phyloP scores from a whole-genome alignment of 139 green algal species.

The Axilococcus clingmanii region DNA sequence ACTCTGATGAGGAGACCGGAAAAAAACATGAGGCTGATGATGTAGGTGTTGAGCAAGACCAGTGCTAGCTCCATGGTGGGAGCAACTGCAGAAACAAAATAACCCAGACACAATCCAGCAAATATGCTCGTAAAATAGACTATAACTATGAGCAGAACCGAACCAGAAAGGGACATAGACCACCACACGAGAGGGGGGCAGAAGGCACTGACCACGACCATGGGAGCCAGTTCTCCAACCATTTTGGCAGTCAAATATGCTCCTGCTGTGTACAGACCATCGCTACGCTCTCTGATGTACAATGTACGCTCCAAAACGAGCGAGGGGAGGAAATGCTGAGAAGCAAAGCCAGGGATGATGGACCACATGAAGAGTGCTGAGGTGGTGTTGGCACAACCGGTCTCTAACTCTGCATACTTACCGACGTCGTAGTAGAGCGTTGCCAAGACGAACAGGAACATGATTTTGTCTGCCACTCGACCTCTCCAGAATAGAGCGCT shows the following conservation, averaged over 20 bases:
- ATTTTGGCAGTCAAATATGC: conserved; percentile 74
- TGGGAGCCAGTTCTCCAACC: conserved; percentile 43
- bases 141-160: conserved; percentile 49
- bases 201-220: conserved; percentile 9
- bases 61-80: conserved; percentile 60
- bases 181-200: conserved; percentile 39
- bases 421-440: conserved; percentile 3
- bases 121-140: conserved; percentile 43
- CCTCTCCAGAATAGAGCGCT: conserved; percentile 44
- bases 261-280: conserved; percentile 33
- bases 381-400: conserved; percentile 49
- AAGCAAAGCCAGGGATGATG: conserved; percentile 52
- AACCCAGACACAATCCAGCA: conserved; percentile 44
- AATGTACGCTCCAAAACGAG: conserved; percentile 22
- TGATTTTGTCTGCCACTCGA: conserved; percentile 60
- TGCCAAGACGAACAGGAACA: conserved; percentile 2
- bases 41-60: conserved; percentile 15
- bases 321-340: conserved; percentile 10
- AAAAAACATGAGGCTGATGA: conserved; percentile 37
- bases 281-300: conserved; percentile 14
- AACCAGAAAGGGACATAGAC: conserved; percentile 39
- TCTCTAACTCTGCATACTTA: conserved; percentile 8
- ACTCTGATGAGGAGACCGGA: conserved; percentile 28
- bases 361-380: conserved; percentile 74
- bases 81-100: conserved; percentile 54